Conservation (phyloP, 352 stramenopile species). For the Pythium brassicae region DNA sequence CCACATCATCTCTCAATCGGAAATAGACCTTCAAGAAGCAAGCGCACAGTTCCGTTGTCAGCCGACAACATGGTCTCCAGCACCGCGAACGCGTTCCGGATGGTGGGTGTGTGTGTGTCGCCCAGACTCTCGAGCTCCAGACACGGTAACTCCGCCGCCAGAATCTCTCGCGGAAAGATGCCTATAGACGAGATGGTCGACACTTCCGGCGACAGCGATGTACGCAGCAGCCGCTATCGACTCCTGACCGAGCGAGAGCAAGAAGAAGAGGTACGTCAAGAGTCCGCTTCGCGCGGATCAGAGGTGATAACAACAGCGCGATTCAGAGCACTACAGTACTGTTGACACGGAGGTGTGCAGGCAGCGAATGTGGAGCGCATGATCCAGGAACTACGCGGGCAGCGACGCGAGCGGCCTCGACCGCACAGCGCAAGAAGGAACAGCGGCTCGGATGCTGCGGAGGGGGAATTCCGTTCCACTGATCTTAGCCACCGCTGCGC, state of each 20-base stretch:
- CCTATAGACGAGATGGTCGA: background rate
- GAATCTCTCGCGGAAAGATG: background rate
- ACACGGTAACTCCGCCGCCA: background rate
- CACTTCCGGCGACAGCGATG: background rate
- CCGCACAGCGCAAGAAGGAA: slow-evolving; percentile 2
- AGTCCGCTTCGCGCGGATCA: too few relatives aligned
- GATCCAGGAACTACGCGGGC: slow-evolving; percentile 31
- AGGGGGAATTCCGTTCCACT: background rate
- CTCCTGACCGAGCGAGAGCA: slow-evolving; percentile 37
- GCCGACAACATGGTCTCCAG: slow-evolving; percentile 5
- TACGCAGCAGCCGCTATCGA: slow-evolving; percentile 28
- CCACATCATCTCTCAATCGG: too few relatives aligned
- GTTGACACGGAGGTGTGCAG: slow-evolving; percentile 9
- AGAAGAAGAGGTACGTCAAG: slow-evolving; percentile 19
- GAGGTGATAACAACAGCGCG: too few relatives aligned
- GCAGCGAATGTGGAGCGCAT: slow-evolving; percentile 38
- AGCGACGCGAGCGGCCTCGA: slow-evolving; percentile 10
- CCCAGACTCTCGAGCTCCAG: background rate
- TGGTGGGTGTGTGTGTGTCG: slow-evolving; percentile 2
- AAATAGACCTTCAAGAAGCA: background rate
- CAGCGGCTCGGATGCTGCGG: background rate
- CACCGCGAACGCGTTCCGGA: slow-evolving; percentile 6
- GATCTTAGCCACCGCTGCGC: background rate
- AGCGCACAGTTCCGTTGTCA: background rate
- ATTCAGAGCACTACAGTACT: too few relatives aligned